phyloP scores from a whole-genome alignment of 1,284 basidiomycete species.

The Entoloma clypeatum region DNA sequence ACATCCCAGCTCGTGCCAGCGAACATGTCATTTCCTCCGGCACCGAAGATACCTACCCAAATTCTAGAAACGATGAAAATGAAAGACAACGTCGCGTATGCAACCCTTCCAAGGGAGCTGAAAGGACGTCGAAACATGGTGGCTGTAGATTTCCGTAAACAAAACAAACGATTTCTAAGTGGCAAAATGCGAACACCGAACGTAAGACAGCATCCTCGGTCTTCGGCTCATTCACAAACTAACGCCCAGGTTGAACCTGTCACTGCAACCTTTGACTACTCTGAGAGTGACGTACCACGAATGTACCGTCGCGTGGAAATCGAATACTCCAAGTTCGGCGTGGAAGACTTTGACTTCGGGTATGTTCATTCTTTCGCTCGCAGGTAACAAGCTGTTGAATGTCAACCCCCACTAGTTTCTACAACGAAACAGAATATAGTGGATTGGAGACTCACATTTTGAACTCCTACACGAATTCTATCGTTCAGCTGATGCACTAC shows the following conservation, averaged over 20 bases:
- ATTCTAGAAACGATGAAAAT: slow-evolving; percentile 77
- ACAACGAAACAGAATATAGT: slow-evolving; percentile 86
- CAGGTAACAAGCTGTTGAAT: slow-evolving; percentile 9
- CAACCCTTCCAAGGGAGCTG: slow-evolving; percentile 78
- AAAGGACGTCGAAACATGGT: slow-evolving; percentile 81
- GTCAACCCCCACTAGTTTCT: slow-evolving; percentile 58
- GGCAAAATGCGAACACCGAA: slow-evolving; percentile 56
- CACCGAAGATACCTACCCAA: slow-evolving; percentile 75
- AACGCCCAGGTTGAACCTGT: slow-evolving; percentile 44
- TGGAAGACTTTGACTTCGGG: slow-evolving; percentile 99
- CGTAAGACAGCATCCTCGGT: slow-evolving; percentile 28
- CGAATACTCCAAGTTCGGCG: slow-evolving; percentile 98
- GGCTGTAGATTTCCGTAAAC: slow-evolving; percentile 43
- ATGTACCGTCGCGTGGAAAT: slow-evolving; percentile 94
- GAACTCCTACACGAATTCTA: slow-evolving; percentile 95
- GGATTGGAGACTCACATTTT: slow-evolving; percentile 97
- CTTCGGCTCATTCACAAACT: slow-evolving; percentile 6
- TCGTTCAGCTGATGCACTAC: slow-evolving; percentile 91
- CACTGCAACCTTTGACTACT: slow-evolving; percentile 44
- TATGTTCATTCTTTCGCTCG: slow-evolving; percentile 31
- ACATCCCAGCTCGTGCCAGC: slow-evolving; percentile 49
- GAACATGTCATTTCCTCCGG: slow-evolving; percentile 53
- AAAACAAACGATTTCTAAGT: slow-evolving; percentile 77
- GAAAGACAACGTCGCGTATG: slow-evolving; percentile 89
- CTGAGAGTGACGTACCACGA: slow-evolving; percentile 67